These are phyloP conservation scores for Extremus antarcticus DNA, from an alignment of 495 filamentous ascomycete species.

Conservation along the genomic window DNA sequence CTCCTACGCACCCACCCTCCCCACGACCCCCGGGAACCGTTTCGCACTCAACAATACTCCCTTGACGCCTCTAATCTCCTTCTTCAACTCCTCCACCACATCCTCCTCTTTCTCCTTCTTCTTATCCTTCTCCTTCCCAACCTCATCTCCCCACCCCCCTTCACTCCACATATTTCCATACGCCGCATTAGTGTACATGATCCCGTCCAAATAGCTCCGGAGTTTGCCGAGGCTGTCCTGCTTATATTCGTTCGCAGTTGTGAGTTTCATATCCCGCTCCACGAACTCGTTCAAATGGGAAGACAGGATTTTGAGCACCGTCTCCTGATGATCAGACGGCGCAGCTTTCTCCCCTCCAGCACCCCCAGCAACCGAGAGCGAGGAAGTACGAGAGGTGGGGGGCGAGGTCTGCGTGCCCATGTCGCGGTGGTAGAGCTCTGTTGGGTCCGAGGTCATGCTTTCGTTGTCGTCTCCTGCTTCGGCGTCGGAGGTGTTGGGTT, in stretches of 20 bases:
- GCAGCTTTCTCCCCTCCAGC: slow-evolving; percentile 14
- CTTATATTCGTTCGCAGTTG: slow-evolving; percentile 8
- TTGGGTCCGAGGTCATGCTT: slow-evolving; percentile 54
- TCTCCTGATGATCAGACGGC: slow-evolving; percentile 33
- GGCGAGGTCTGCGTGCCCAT: slow-evolving; percentile 76
- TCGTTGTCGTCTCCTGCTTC: slow-evolving; percentile 28
- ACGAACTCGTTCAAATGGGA: slow-evolving; percentile 45
- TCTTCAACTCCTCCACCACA: slow-evolving; percentile 63
- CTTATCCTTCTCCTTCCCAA: slow-evolving; percentile 21
- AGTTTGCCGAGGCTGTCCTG: slow-evolving; percentile 36
- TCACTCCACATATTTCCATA: background rate
- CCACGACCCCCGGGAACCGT: slow-evolving; percentile 34
- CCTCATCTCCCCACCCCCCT: slow-evolving; percentile 1
- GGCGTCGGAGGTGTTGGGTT: slow-evolving; percentile 13
- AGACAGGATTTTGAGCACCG: slow-evolving; percentile 35
- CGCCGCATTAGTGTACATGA: slow-evolving; percentile 34
- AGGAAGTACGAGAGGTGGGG: slow-evolving; percentile 30
- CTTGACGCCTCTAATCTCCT: slow-evolving; percentile 86
- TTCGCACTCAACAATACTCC: slow-evolving; percentile 76
- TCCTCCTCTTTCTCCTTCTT: slow-evolving; percentile 48
- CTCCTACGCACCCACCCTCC: background rate
- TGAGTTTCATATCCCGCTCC: slow-evolving; percentile 18
- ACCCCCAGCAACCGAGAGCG: slow-evolving; percentile 23
- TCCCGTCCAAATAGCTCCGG: slow-evolving; percentile 40
- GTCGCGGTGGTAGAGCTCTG: slow-evolving; percentile 85